These are phyloP conservation scores for Favolaschia claudopus DNA, from an alignment of 768 basidiomycete genomes.

Conservation along the genomic window DNA sequence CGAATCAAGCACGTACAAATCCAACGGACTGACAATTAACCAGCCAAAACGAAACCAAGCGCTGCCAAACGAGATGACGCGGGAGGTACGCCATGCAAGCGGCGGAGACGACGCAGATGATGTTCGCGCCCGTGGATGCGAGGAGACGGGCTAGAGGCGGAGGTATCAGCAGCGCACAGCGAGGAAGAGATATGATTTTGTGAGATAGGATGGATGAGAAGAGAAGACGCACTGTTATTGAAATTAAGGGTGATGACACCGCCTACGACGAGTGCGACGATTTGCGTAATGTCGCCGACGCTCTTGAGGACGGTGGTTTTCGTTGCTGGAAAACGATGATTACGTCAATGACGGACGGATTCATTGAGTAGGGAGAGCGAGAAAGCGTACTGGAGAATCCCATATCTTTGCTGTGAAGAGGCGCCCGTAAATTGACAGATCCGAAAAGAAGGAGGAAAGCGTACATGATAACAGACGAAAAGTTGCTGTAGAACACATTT, in stretches of 20 bases:
- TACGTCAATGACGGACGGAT: not conserved
- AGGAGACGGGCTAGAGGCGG: slow-evolving; percentile 21
- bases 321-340: slow-evolving; percentile 3
- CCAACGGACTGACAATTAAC: slow-evolving; percentile 30
- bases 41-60: slow-evolving; percentile 30
- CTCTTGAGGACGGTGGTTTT: slow-evolving; percentile 31
- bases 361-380: not conserved
- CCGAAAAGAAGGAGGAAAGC: not conserved
- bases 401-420: slow-evolving; percentile 18
- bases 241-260: slow-evolving; percentile 28
- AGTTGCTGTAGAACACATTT: slow-evolving; percentile 9
- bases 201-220: not conserved
- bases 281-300: slow-evolving; percentile 29
- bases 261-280: slow-evolving; percentile 27
- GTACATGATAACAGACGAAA: slow-evolving; percentile 28
- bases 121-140: slow-evolving; percentile 25
- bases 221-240: slow-evolving; percentile 20
- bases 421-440: not conserved
- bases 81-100: slow-evolving; percentile 31
- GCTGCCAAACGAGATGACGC: slow-evolving; percentile 22
- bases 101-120: slow-evolving; percentile 28
- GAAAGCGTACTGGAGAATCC: slow-evolving; percentile 23
- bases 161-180: too few relatives aligned
- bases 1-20: slow-evolving; percentile 15
- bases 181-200: not conserved